Percentiles rank a stretch among this genome's conserved stretches.
Conservation (phyloP, 1,139 yeast species). For the Lodderomyces oxycetoniae region DNA sequence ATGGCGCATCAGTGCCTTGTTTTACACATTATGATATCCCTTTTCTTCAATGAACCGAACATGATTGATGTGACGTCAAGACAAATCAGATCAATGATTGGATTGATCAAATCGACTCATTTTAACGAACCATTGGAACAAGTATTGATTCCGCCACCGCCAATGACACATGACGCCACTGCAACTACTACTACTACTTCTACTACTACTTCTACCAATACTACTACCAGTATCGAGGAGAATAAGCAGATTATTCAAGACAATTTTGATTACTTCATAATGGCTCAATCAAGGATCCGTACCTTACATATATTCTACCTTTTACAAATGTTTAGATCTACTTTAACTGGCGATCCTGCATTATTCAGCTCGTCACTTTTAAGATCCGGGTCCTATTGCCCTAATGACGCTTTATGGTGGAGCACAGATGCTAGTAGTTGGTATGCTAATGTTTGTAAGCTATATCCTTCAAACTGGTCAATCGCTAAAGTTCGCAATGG, state of each 20-base stretch:
- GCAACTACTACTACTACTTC: background rate
- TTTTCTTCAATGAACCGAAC: constrained; percentile 71
- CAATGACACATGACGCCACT: constrained; percentile 17
- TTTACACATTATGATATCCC: constrained; percentile 74
- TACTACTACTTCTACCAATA: too few relatives aligned
- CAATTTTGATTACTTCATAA: constrained; percentile 69
- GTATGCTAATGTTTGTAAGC: constrained; percentile 30
- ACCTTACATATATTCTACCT: constrained; percentile 77
- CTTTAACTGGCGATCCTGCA: constrained; percentile 57
- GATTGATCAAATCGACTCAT: constrained; percentile 71
- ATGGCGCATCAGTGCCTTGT: constrained; percentile 88
- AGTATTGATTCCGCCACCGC: constrained; percentile 55
- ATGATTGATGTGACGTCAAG: constrained; percentile 72
- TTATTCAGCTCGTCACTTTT: constrained; percentile 56
- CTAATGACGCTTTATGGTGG: constrained; percentile 65
- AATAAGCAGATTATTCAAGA: constrained; percentile 21
- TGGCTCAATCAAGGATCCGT: constrained; percentile 80
- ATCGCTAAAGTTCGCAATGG: constrained; percentile 59
- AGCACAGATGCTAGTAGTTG: constrained; percentile 56
- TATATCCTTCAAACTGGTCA: constrained; percentile 15
- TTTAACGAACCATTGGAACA: constrained; percentile 68
- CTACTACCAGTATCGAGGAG: constrained; percentile 9
- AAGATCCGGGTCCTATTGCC: constrained; percentile 72
- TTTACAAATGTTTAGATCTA: constrained; percentile 65
- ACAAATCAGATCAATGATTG: constrained; percentile 73